phyloP scores from a whole-genome alignment of 2,329 filamentous ascomycete species.

The Fusarium miscanthi region DNA sequence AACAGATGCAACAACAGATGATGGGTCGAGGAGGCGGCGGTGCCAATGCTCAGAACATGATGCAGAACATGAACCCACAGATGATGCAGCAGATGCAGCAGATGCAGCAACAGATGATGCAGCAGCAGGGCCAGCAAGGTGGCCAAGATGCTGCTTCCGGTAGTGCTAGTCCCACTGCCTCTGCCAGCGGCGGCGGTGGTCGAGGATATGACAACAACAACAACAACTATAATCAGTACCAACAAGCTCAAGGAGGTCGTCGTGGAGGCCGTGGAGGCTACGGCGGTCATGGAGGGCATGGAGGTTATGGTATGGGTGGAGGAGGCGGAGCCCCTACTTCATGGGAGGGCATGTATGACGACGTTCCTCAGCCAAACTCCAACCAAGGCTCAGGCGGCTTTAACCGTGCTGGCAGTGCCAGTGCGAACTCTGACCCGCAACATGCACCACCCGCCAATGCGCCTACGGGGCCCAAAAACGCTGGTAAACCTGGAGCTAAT shows the following conservation, averaged over 20 bases:
- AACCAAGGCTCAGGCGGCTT: slow-evolving; percentile 56
- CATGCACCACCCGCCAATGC: slow-evolving; percentile 68
- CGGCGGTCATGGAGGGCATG: slow-evolving; percentile 43
- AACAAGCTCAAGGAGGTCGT: slow-evolving; percentile 54
- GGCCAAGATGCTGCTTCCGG: slow-evolving; percentile 46
- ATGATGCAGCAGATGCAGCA: slow-evolving; percentile 70
- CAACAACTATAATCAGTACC: slow-evolving; percentile 51
- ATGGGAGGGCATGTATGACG: slow-evolving; percentile 99
- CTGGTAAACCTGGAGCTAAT: slow-evolving; percentile 89
- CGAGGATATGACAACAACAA: slow-evolving; percentile 48
- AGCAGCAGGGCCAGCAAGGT: slow-evolving; percentile 52
- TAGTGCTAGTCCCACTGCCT: slow-evolving; percentile 32
- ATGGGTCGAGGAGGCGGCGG: slow-evolving; percentile 57
- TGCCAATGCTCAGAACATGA: slow-evolving; percentile 53
- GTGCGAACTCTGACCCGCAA: slow-evolving; percentile 55
- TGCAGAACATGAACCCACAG: slow-evolving; percentile 58
- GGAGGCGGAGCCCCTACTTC: slow-evolving; percentile 77
- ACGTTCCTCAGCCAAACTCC: slow-evolving; percentile 84
- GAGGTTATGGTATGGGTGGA: slow-evolving; percentile 50
- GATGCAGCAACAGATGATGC: slow-evolving; percentile 56
- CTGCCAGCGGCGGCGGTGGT: slow-evolving; percentile 42
- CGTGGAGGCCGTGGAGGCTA: slow-evolving; percentile 49
- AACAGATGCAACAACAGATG: slow-evolving; percentile 70
- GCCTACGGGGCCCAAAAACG: slow-evolving; percentile 96
- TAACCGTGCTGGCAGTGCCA: slow-evolving; percentile 55